Evolutionary conservation across 495 filamentous ascomycete species (phyloP), one percentile per base, ranked within the genome.

Genomic region (Geoglossum glabrum): DNA sequence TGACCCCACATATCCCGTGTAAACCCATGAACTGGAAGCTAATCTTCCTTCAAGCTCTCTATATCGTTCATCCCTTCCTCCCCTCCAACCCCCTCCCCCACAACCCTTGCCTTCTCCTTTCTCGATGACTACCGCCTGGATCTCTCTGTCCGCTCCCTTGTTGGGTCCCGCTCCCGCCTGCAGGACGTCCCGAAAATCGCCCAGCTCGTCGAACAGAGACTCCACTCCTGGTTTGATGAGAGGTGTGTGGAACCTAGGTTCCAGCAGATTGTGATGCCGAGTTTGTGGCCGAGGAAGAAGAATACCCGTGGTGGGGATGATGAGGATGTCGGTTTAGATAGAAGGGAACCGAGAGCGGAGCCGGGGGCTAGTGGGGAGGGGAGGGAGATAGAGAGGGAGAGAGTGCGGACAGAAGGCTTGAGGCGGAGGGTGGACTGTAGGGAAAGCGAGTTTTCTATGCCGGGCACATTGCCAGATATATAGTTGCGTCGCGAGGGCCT

Each of bases 131-230:
- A 98, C 71, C 76, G 90, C 2, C 80, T 98, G 17, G 92, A 97
- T 65, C 83, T 98, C 43, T 86, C 81, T 10, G 87, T 95, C 28
- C 82, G 88, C 51, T 92, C 86, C 43, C 79, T 97, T 25, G 81
- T 98, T n/a, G 92, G 92, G 31, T 90, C 85, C 31, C 81, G 93
- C 30, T 87, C 83, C 36, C 74, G 93, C 21, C 72, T 98, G 11
- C 90, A 96, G 67, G 93, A 98, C 71, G 87, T 98, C 13, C 92
- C 92, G 11, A 98, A 98, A 67, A 93, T 98, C 54, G 93, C 93
- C 0, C 89, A 96, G 66, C 76, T 98, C 3, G 83, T 98, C 40
- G 92, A 98, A 69, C 81, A 82, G 5, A 78, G 90, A 8, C 76
- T 98, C 7, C 92, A 97, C 66, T 80, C 84, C 27, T 98, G 92